Base-by-base conservation (phyloP, 2,329 filamentous ascomycete species). In the Botrytis cinerea region DNA sequence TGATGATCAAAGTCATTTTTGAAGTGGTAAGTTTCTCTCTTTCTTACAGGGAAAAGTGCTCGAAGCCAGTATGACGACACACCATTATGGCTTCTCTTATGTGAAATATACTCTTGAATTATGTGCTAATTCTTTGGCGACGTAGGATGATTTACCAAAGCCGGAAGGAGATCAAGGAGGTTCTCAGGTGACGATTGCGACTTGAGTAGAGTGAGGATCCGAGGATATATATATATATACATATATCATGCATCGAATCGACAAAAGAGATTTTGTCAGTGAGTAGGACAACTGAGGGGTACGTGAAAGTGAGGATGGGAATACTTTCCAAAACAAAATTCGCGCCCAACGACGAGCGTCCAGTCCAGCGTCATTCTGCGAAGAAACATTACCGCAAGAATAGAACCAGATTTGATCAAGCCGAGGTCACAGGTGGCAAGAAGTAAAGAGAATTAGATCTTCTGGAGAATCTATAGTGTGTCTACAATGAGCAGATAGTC, bases 1-100 rank as follows among this genome's bases (percentile, higher is more conserved):
- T 99, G 79, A 97, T 97, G 94, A 97, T 99, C 73, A 86, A 92
- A 74, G 95, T 99, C 22, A 97, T 99, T 64, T 99, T 94, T 79
- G 96, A 98, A 77, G 83, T 89, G 81, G 94, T 96, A 83, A 79
- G 91, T 77, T 38, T 28, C 66, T 18, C 12, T 69, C 28, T 35
- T 43, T 28, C 4, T 7, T 32, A 10, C 2, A 32, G 9, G 28
- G 4, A 8, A 7, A 22, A 28, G 22, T 40, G 8, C 35, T 40
- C 35, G 64, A 57, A 28, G 48, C 48, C 35, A 9, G 40, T 28
- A 28, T 54, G 62, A 35, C 25, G 10, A 18, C 14, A 35, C 38
- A 51, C 4, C 9, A 48, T 61, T 14, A 61, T 46, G 40, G 25
- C 22, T 22, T n/a, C 43, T 35, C 12, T 20, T 22, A 20, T 16